Conservation (phyloP, 2,329 filamentous ascomycete species). For the Escovopsis sp. region DNA sequence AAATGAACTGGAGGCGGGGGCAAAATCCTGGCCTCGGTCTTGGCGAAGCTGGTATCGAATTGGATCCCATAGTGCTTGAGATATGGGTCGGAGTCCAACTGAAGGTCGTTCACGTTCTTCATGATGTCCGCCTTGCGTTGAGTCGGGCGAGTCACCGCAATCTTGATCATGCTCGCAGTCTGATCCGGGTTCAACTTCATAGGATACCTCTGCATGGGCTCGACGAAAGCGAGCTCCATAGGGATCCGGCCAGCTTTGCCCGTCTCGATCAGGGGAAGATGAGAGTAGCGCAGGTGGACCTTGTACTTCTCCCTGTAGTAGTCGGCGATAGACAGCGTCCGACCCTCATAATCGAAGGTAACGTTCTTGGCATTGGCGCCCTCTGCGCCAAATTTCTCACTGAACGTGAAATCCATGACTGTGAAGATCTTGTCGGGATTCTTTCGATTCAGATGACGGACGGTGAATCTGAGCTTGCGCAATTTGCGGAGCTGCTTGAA, state of each 20-base stretch:
- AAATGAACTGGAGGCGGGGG: conserved; percentile 59
- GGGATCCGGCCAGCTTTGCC: conserved; percentile 41
- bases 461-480: conserved; percentile 39
- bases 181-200: conserved; percentile 49
- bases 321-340: conserved; percentile 32
- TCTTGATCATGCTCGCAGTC: conserved; percentile 82
- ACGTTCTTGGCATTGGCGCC: conserved; percentile 37
- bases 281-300: conserved; percentile 28
- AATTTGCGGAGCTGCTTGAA: conserved; percentile 42
- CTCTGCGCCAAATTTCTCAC: conserved; percentile 24
- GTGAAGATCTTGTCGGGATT: conserved; percentile 32
- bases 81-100: conserved; percentile 54
- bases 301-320: conserved; percentile 45
- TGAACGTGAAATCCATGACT: conserved; percentile 36
- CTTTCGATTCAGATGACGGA: conserved; percentile 34
- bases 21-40: conserved; percentile 56
- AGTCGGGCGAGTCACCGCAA: conserved; percentile 65
- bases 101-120: conserved; percentile 40
- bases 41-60: conserved; percentile 49
- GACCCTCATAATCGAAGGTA: conserved; percentile 37
- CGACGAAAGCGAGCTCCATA: conserved; percentile 42
- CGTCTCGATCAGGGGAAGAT: conserved; percentile 44
- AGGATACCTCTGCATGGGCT: conserved; percentile 43
- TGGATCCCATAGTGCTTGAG: conserved; percentile 60
- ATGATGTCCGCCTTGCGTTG: conserved; percentile 54